Percentiles rank a stretch among this genome's conserved stretches.
phyloP scores from a whole-genome alignment of 305 asterid genomes.

The Fraxinus floribunda region DNA sequence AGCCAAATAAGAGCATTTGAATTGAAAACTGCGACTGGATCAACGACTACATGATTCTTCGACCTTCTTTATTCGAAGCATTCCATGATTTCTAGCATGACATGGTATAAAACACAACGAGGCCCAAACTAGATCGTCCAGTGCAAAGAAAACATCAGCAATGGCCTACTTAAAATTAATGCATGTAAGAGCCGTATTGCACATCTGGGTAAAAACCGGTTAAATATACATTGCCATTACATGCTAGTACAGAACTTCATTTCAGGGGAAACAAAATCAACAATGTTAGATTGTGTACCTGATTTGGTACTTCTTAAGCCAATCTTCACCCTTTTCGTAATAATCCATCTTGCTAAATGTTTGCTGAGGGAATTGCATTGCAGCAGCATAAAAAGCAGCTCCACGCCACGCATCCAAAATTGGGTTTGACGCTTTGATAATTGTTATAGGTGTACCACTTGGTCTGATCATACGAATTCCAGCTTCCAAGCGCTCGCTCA shows the following conservation, averaged over 20 bases:
- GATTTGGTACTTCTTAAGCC: constrained; percentile 65
- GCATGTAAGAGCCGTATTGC: neutral
- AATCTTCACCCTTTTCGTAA: constrained; percentile 88
- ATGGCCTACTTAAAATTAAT: neutral
- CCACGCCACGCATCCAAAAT: constrained; percentile 95
- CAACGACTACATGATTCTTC: neutral
- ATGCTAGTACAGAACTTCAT: neutral
- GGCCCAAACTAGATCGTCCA: neutral
- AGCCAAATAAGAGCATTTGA: neutral
- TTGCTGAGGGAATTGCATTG: constrained; percentile 55
- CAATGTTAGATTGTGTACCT: constrained; percentile 46
- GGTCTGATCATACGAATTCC: constrained; percentile 80
- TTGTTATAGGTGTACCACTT: constrained; percentile 72
- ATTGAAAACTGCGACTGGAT: neutral
- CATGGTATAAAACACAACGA: neutral
- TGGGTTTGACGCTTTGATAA: constrained; percentile 62
- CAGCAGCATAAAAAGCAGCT: constrained; percentile 72
- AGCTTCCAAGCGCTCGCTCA: constrained; percentile 75
- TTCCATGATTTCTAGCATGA: neutral
- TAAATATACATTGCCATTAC: neutral
- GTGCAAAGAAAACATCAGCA: neutral
- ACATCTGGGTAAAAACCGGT: neutral
- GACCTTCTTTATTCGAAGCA: neutral
- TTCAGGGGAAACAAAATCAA: neutral
- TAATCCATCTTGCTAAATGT: constrained; percentile 80